Conservation (phyloP, 768 basidiomycete genomes). For the Paxillus ammoniavirescens region DNA sequence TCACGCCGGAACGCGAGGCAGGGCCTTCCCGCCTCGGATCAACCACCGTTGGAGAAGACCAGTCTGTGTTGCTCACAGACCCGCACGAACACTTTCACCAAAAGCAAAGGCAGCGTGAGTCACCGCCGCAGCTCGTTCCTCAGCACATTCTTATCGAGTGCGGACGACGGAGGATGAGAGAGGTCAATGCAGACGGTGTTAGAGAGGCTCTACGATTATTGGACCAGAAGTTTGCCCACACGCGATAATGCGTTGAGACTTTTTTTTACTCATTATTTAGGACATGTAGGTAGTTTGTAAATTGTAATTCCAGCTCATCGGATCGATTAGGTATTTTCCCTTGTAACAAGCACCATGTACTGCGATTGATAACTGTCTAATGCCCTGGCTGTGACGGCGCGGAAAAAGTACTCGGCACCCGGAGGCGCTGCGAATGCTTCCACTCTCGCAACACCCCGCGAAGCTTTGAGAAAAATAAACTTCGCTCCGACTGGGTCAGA, state of each 20-base stretch:
- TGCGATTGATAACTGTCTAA: not conserved
- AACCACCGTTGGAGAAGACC: slow-evolving; percentile 22
- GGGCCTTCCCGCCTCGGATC: slow-evolving; percentile 10
- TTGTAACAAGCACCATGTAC: not conserved
- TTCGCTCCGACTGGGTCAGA: slow-evolving; percentile 33
- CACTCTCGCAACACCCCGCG: slow-evolving; percentile 25
- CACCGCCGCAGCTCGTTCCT: slow-evolving; percentile 55
- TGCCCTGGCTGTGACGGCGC: not conserved
- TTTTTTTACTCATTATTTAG: not conserved
- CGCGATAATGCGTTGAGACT: slow-evolving; percentile 18
- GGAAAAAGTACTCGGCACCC: not conserved
- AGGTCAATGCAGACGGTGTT: slow-evolving; percentile 73
- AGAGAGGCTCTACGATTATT: slow-evolving; percentile 73
- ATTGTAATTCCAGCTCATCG: not conserved
- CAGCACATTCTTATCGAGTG: slow-evolving; percentile 62
- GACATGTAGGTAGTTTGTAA: not conserved
- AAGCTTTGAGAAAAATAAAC: slow-evolving; percentile 40
- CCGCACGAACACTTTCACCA: slow-evolving; percentile 53
- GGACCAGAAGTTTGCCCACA: slow-evolving; percentile 57
- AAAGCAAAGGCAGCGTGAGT: slow-evolving; percentile 38
- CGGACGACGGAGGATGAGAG: slow-evolving; percentile 57
- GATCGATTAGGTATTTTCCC: slow-evolving; percentile 5
- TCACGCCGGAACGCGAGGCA: slow-evolving; percentile 45
- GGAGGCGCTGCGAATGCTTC: slow-evolving; percentile 11
- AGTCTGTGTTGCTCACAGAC: slow-evolving; percentile 49